Percentiles rank a stretch among this genome's conserved stretches.
Conservation (phyloP, 169 alveolate genomes). For the Eimeria praecox region DNA sequence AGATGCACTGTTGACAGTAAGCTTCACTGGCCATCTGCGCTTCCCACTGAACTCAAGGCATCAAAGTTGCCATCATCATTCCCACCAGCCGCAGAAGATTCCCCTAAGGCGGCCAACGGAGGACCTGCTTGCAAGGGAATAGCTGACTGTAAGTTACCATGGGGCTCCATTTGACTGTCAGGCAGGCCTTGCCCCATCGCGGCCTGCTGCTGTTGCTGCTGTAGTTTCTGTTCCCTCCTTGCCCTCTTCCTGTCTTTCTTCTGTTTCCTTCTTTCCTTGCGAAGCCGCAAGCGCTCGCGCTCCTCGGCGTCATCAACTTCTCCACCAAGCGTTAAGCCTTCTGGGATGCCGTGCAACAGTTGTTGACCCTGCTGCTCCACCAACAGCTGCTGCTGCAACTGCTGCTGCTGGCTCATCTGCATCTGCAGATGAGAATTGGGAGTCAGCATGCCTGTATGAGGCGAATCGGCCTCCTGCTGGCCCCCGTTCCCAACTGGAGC, state of each 20-base stretch:
- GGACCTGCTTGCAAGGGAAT: background rate
- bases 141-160: background rate
- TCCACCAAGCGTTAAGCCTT: background rate
- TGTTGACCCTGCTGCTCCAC: conserved; percentile 47
- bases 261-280: conserved; percentile 39
- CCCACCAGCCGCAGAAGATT: background rate
- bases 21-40: conserved; percentile 56
- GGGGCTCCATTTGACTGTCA: background rate
- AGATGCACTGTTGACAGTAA: background rate
- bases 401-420: conserved; percentile 53
- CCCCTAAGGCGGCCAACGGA: background rate
- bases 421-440: conserved; percentile 35
- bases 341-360: conserved; percentile 57
- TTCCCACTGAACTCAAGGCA: conserved; percentile 49
- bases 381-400: conserved; percentile 32
- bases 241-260: conserved; percentile 68
- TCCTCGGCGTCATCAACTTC: conserved; percentile 48
- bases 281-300: conserved; percentile 69
- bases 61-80: conserved; percentile 53
- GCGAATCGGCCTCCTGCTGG: conserved; percentile 23
- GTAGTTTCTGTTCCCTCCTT: conserved; percentile 38
- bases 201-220: conserved; percentile 53
- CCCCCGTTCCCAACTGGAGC: background rate
- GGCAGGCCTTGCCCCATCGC: conserved; percentile 36
- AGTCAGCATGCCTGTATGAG: conserved; percentile 32